phyloP scores from a whole-genome alignment of 345 rosid genomes.

The Boechera divaricarpa region DNA sequence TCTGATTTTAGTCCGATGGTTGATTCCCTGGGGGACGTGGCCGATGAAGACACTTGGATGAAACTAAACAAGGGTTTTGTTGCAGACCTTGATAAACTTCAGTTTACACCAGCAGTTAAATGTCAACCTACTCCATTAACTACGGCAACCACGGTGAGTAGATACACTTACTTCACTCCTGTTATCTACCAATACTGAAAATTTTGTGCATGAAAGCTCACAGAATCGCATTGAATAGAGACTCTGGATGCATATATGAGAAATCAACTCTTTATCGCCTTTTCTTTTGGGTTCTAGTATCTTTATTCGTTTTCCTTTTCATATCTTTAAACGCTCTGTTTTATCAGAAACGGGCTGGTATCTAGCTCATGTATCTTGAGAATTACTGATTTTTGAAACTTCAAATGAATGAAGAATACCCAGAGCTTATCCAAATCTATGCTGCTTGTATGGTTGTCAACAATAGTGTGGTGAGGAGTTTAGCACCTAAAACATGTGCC shows the following conservation, averaged over 20 bases:
- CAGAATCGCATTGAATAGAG: constrained; percentile 11
- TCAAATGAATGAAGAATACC: constrained; percentile 18
- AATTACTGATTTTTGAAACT: constrained; percentile 4
- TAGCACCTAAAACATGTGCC: constrained; percentile 8
- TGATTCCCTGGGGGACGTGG: constrained; percentile 71
- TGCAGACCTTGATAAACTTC: constrained; percentile 82
- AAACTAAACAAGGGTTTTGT: constrained; percentile 87
- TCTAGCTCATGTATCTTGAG: constrained; percentile 19
- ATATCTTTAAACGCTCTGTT: background rate
- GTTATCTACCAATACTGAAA: constrained; percentile 1
- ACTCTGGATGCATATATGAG: constrained; percentile 14
- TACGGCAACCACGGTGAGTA: constrained; percentile 66
- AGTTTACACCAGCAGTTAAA: constrained; percentile 75
- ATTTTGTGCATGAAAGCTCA: constrained; percentile 3
- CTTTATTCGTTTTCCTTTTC: constrained; percentile 8
- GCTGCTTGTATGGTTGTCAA: constrained; percentile 13
- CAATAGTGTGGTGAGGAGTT: constrained; percentile 1
- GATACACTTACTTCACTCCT: constrained; percentile 27
- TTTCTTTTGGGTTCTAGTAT: constrained; percentile 13
- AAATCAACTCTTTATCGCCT: background rate
- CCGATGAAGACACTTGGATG: constrained; percentile 96
- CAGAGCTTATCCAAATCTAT: background rate
- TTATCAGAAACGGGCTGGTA: constrained; percentile 8
- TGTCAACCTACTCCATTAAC: constrained; percentile 62
- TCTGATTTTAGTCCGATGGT: constrained; percentile 86